Conservation (phyloP, 1,139 yeast genomes). For the Blastobotrys persicus region DNA sequence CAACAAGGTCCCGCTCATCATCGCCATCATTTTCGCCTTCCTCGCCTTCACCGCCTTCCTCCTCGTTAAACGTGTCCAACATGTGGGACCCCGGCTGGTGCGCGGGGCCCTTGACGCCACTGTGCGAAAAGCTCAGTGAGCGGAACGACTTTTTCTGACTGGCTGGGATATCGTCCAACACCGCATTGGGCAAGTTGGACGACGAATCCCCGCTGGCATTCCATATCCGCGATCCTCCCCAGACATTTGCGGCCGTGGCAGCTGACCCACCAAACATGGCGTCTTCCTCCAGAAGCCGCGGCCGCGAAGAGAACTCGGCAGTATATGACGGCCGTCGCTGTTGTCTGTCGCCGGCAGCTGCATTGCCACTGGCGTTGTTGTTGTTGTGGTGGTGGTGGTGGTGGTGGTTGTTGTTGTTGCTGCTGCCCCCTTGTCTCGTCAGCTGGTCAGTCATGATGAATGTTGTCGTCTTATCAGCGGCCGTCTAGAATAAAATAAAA, state of each 20-base stretch:
- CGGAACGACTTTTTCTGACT: constrained; percentile 23
- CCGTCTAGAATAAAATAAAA: too few relatives aligned
- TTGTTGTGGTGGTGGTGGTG: too few relatives aligned
- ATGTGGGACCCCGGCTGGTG: constrained; percentile 18
- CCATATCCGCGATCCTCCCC: constrained; percentile 6
- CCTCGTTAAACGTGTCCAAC: constrained; percentile 26
- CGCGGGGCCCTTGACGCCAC: neutral
- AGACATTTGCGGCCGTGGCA: constrained; percentile 1
- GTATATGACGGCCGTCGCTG: constrained; percentile 35
- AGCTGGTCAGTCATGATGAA: constrained; percentile 1
- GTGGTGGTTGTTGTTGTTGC: too few relatives aligned
- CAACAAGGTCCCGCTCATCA: constrained; percentile 13
- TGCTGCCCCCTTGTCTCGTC: neutral
- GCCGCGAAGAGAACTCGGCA: constrained; percentile 36
- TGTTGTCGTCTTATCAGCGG: neutral
- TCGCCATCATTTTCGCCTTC: constrained; percentile 7
- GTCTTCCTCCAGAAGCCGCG: constrained; percentile 20
- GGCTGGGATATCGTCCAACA: constrained; percentile 8
- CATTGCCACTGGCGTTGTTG: neutral
- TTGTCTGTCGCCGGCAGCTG: neutral
- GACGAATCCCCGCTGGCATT: neutral
- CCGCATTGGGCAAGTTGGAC: neutral
- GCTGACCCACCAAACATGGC: neutral
- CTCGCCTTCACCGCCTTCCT: constrained; percentile 18
- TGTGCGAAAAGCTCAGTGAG: constrained; percentile 25